Conservation (phyloP, 2,329 filamentous ascomycete species). For the Hirsutella rhossiliensis region DNA sequence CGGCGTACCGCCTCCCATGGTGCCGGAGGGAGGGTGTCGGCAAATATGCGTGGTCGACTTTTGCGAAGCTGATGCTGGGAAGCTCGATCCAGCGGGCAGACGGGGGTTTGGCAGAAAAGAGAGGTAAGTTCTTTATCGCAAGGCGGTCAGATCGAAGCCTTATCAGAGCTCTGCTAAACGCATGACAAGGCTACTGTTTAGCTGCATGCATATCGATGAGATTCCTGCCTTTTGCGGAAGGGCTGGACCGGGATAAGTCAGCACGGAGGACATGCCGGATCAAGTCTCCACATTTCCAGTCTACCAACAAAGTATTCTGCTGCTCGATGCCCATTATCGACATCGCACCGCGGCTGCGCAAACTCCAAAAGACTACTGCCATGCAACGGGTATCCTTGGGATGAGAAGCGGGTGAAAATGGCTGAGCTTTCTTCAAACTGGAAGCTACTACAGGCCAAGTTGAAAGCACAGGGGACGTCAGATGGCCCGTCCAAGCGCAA, state of each 20-base stretch:
- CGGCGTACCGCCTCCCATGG: constrained; percentile 41
- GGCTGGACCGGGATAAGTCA: no score
- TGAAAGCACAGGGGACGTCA: constrained; percentile 33
- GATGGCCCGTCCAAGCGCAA: constrained; percentile 30
- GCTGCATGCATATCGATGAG: no score
- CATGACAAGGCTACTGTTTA: not conserved
- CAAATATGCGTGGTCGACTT: not conserved
- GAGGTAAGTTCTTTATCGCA: not conserved
- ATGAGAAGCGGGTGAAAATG: constrained; percentile 14
- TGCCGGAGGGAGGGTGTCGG: constrained; percentile 14
- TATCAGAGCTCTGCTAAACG: not conserved
- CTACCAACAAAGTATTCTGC: no score
- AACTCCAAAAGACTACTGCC: no score
- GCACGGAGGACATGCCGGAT: no score
- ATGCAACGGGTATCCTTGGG: not conserved
- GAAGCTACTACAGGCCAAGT: constrained; percentile 61
- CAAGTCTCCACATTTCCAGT: no score
- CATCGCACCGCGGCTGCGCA: no score
- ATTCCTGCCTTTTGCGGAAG: no score
- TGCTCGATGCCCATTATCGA: no score
- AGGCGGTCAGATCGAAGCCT: not conserved
- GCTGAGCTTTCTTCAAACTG: constrained; percentile 55
- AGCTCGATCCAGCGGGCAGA: not conserved
- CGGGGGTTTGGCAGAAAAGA: not conserved
- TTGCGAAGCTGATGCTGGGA: not conserved